These are phyloP conservation scores for Gossypioides kirkii DNA, from an alignment of 345 rosid species.

Conservation along the genomic window DNA sequence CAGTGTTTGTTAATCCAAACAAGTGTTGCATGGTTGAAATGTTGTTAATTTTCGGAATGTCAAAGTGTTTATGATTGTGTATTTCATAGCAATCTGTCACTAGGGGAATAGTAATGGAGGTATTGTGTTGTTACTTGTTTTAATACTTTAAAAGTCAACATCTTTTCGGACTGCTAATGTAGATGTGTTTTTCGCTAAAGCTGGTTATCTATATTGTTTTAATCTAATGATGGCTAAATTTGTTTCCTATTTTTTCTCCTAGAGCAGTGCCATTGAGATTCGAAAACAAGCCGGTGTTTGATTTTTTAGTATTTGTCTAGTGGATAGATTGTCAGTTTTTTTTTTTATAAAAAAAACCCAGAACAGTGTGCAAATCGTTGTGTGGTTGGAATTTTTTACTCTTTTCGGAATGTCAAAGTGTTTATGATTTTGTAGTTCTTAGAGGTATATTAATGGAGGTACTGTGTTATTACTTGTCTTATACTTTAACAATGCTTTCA, in stretches of 20 bases:
- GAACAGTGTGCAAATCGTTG: not conserved
- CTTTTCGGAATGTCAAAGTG: not conserved
- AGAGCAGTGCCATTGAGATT: not conserved
- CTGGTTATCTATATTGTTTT: not conserved
- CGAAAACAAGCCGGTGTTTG: not conserved
- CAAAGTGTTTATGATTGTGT: not conserved
- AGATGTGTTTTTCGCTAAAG: not conserved
- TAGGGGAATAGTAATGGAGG: slow-evolving; percentile 91
- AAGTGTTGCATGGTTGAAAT: not conserved
- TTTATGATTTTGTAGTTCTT: not conserved
- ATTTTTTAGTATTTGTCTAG: not conserved
- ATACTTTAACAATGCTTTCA: too few species aligned
- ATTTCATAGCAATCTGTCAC: not conserved
- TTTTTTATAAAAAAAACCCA: too few species aligned
- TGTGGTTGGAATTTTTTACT: not conserved
- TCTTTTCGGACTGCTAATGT: not conserved
- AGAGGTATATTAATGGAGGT: not conserved
- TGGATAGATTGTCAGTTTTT: not conserved
- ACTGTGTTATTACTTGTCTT: not conserved
- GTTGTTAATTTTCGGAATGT: not conserved
- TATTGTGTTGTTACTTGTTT: slow-evolving; percentile 16
- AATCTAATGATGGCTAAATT: not conserved
- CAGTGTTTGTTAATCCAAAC: not conserved
- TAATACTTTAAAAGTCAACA: not conserved
- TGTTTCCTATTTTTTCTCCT: not conserved